Base-by-base conservation (phyloP, 2,329 filamentous ascomycete species). In the Calonectria pseudoreteaudii region DNA sequence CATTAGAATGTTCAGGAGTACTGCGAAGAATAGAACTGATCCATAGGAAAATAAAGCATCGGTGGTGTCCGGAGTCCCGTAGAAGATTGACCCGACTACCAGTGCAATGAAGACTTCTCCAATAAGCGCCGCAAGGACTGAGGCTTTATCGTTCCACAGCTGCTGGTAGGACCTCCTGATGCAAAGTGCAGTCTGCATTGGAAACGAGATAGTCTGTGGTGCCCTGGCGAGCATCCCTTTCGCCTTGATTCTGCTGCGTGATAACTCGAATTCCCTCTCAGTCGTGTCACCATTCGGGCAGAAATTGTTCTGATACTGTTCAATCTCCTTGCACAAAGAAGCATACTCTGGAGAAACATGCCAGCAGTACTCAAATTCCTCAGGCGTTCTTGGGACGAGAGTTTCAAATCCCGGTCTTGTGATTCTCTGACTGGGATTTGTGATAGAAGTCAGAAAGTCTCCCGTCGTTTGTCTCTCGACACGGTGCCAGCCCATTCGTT, bases 11-110 rank as follows among this genome's bases (percentile, higher is more conserved):
- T 90, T 91, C 71, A 90, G 84, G 3, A 91, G 76, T 18, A 90
- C 83, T 0, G 87, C 86, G n/a, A 91, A 86, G 82, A 91, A 91
- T 0, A 91, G 80, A 6, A 88, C 82, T 1, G 86, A 85, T 3
- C 86, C 87, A 10, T 87, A 84, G 8, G n/a, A 38, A 36, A 68
- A 72, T 20, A 72, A 68, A 1, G 65, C 28, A 20, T 56, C 64
- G 0, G n/a, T 26, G 2, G 65, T 72, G 5, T 49, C 56, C 2
- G 36, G 47, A 13, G 68, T 64, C 23, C 68, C 68, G 56, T 72
- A 65, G 13, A 68, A 72, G 9, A 72, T 23, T 4, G 70, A 72
- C 5, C 65, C 67, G 16, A 72, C 49, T n/a, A 72, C 49, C 9
- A 72, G 28, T 0, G 31, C 70, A 18, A 65, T 56, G 20, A 9